A percentile compares a stretch with the other conserved stretches of the same genome.
Evolutionary conservation across 805 yeast genomes (phyloP).

Genomic region (Wickerhamomyces chambardii): DNA sequence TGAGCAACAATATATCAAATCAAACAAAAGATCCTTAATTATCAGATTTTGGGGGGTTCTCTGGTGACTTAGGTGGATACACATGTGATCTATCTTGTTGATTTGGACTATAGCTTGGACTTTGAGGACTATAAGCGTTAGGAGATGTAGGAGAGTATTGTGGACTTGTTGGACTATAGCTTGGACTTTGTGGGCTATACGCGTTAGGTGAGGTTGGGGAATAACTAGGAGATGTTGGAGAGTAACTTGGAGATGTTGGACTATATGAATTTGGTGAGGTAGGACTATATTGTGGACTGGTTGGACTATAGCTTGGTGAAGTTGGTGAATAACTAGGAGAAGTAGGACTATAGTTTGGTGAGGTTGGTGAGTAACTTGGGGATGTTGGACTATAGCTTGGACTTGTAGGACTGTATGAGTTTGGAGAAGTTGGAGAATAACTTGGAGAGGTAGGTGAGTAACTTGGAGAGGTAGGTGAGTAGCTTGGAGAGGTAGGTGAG

Average conservation of each 20-base stretch:
- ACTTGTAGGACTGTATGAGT: conserved; percentile 60
- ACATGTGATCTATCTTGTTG: conserved; percentile 49
- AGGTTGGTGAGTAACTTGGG: conserved; percentile 58
- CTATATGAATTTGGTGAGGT: conserved; percentile 41
- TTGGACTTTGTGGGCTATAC: conserved; percentile 55
- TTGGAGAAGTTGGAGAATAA: conserved; percentile 39
- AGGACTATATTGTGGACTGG: conserved; percentile 30
- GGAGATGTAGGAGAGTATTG: conserved; percentile 36
- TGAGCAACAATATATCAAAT: no score
- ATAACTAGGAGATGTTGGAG: conserved; percentile 62
- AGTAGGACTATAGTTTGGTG: conserved; percentile 55
- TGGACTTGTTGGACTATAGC: conserved; percentile 39
- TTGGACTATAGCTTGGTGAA: conserved; percentile 37
- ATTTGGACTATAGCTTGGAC: conserved; percentile 52
- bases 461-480: conserved; percentile 57
- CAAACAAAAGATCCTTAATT: no score
- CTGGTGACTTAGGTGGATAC: conserved; percentile 39
- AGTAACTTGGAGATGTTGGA: conserved; percentile 39
- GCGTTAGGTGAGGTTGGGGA: conserved; percentile 54
- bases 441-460: conserved; percentile 49
- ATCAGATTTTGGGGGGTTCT: conserved; percentile 39
- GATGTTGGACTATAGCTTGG: conserved; percentile 67
- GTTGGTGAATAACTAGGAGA: conserved; percentile 43
- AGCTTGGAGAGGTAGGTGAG: conserved; percentile 43
- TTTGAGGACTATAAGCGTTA: conserved; percentile 27